Evolutionary conservation across 2,329 filamentous ascomycete genomes (phyloP).

Genomic region (Corinectria fuckeliana): DNA sequence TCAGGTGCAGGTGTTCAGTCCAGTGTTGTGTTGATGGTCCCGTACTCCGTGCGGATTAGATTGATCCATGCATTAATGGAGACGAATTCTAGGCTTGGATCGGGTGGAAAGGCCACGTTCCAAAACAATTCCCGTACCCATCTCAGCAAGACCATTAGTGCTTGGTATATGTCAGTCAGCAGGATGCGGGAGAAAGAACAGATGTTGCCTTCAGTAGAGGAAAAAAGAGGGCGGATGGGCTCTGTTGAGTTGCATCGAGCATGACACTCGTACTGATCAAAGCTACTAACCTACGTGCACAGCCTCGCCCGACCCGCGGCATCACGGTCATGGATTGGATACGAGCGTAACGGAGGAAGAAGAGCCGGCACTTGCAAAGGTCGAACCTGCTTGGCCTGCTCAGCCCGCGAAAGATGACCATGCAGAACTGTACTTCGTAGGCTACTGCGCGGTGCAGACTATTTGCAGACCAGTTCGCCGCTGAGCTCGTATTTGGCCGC

Average conservation of each 20-base stretch:
- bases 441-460: slow-evolving; percentile 6
- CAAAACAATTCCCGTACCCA: slow-evolving; percentile 4
- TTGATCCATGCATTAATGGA: slow-evolving; percentile 2
- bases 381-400: background rate
- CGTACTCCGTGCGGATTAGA: slow-evolving; percentile 6
- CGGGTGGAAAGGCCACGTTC: background rate
- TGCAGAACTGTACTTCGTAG: background rate
- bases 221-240: background rate
- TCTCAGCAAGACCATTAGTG: background rate
- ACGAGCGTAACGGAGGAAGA: slow-evolving; percentile 11
- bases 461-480: slow-evolving; percentile 7
- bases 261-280: background rate
- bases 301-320: slow-evolving; percentile 3
- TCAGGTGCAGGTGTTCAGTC: background rate
- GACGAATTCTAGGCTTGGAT: background rate
- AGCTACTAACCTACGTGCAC: slow-evolving; percentile 2
- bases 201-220: no score
- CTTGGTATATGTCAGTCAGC: slow-evolving; percentile 15
- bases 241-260: background rate
- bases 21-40: background rate
- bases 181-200: background rate
- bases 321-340: slow-evolving; percentile 17
- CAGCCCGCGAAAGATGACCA: background rate
- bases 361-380: slow-evolving; percentile 3
- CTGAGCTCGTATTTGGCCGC: slow-evolving; percentile 21